Evolutionary conservation across 163 green algal genomes (phyloP).

Genomic region (Scenedesmus sp.): DNA sequence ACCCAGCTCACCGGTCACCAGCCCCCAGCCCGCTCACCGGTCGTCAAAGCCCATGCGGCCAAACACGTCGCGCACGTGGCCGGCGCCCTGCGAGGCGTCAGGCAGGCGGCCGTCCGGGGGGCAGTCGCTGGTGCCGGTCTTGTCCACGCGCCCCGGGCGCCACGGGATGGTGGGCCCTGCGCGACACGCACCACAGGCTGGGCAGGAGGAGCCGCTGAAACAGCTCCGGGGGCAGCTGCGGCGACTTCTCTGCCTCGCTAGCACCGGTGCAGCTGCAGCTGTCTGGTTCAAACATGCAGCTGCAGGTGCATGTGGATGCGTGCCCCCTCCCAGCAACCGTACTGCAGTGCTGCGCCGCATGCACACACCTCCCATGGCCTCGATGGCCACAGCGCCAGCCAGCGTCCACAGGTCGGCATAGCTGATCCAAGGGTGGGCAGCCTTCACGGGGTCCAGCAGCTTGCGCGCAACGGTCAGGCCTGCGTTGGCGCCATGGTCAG

Average conservation of each 20-base stretch:
- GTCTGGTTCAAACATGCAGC: background rate
- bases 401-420: slow-evolving; percentile 92
- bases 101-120: slow-evolving; percentile 87
- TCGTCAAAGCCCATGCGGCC: slow-evolving; percentile 94
- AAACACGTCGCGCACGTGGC: slow-evolving; percentile 91
- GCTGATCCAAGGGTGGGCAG: slow-evolving; percentile 78
- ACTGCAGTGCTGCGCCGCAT: background rate
- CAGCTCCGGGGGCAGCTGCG: background rate
- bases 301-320: background rate
- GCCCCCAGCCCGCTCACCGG: slow-evolving; percentile 32
- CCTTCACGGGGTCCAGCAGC: slow-evolving; percentile 91
- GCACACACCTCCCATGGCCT: slow-evolving; percentile 88
- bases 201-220: too few species aligned
- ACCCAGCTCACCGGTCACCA: slow-evolving; percentile 52
- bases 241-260: background rate
- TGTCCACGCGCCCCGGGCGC: slow-evolving; percentile 83
- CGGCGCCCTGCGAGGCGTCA: slow-evolving; percentile 79
- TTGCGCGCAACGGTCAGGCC: slow-evolving; percentile 78
- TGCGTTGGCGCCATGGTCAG: slow-evolving; percentile 82
- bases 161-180: slow-evolving; percentile 84
- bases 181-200: too few species aligned
- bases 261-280: too few species aligned
- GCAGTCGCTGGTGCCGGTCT: slow-evolving; percentile 62
- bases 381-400: slow-evolving; percentile 86
- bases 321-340: background rate